Evolutionary conservation across 2,329 filamentous ascomycete species (phyloP), one percentile per base, ranked within the genome.

Genomic region (Colletotrichum siamense): DNA sequence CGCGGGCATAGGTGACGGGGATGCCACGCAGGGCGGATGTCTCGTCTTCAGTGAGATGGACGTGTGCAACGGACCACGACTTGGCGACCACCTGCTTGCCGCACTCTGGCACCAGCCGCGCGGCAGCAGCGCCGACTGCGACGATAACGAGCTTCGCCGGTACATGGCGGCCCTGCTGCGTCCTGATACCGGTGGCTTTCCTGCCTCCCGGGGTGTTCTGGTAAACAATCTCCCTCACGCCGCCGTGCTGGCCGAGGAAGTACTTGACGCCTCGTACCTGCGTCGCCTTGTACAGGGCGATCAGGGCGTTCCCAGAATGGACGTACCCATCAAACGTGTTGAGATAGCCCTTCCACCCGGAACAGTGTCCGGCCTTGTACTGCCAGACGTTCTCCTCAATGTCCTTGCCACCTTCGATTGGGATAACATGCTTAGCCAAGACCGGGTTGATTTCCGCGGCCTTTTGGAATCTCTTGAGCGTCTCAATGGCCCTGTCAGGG

Each of bases 1-100:
- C 92, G 3, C 92, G 88, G 2, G 89, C 89, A 69, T 92, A 92
- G 1, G 89, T 91, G 1, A 92, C 90, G 0, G 92, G 92, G 13
- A 93, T 91, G 4, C 90, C 89, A 3, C 88, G 87, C 2, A 94
- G 87, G 7, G 83, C 83, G 4, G 87, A 86, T 0, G 89, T 87
- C 81, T 94, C 92, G 1, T 87, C 86, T 8, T 89, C 85, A 0
- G 87, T 91, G 2, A 93, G 86, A 64, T 89, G 88, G 3, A 93
- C 84, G 79, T 93, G 92, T 0, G 89, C 91, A 2, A 94, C 88
- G 0, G 89, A 88, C 89, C 91, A 93, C 1, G 87, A 88, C 72
- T 90, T 90, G 6, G 91, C 92, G 0, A 88, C 87, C 4, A 91
- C 85, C 52, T 90, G 88, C 1, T 81, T 82, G 3, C 88, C 89